phyloP scores from a whole-genome alignment of 2,329 filamentous ascomycete species.

The Fusarium sp. region DNA sequence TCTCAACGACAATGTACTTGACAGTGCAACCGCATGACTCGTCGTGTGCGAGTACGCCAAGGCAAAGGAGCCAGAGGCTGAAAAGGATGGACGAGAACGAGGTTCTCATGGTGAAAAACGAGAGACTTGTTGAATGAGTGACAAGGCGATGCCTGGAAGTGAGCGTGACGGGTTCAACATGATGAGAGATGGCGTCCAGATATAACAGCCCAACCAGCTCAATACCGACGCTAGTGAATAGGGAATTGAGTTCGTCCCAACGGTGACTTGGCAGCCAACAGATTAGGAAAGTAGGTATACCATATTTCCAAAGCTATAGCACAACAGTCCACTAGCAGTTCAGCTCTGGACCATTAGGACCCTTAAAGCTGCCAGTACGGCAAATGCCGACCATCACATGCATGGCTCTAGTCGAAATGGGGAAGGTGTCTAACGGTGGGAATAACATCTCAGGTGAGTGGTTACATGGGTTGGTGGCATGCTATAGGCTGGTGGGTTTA shows the following conservation, averaged over 20 bases:
- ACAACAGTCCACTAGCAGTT: background rate
- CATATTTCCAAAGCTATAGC: background rate
- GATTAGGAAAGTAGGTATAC: slow-evolving; percentile 9
- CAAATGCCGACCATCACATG: background rate
- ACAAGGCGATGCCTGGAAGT: background rate
- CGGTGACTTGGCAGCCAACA: slow-evolving; percentile 15
- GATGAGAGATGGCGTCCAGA: background rate
- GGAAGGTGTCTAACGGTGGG: slow-evolving; percentile 13
- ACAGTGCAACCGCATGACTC: slow-evolving; percentile 18
- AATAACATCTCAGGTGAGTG: slow-evolving; percentile 19
- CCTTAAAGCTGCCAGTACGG: slow-evolving; percentile 1
- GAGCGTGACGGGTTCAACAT: background rate
- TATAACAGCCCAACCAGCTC: background rate
- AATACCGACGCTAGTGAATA: background rate
- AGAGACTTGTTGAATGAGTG: background rate
- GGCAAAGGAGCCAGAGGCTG: slow-evolving; percentile 5
- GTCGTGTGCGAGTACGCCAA: background rate
- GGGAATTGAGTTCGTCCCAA: slow-evolving; percentile 1
- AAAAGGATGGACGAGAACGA: slow-evolving; percentile 26
- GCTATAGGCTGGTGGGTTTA: background rate
- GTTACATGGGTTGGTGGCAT: background rate
- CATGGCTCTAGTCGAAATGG: background rate
- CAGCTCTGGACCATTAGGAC: background rate
- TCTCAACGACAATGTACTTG: slow-evolving; percentile 16
- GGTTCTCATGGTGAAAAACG: slow-evolving; percentile 6